phyloP scores from a whole-genome alignment of 2,329 filamentous ascomycete species.

The Sarocladiaceae sp. region DNA sequence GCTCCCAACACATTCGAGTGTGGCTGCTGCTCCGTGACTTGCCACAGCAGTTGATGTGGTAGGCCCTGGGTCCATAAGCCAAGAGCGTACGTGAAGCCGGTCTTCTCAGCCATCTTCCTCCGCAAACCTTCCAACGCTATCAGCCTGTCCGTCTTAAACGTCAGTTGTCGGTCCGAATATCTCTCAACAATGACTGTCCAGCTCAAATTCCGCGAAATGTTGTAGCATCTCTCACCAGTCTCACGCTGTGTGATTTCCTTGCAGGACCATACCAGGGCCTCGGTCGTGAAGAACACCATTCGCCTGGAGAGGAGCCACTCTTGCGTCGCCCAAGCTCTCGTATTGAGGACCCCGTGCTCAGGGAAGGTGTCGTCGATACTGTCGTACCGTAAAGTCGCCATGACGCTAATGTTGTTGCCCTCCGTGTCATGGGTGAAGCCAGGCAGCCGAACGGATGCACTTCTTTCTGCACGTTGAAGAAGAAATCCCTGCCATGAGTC shows the following conservation, averaged over 20 bases:
- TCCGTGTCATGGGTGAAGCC: slow-evolving; percentile 5
- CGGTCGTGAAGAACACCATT: slow-evolving; percentile 15
- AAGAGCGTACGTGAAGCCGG: not conserved
- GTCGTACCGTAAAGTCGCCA: slow-evolving; percentile 13
- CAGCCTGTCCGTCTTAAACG: not conserved
- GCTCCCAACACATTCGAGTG: not conserved
- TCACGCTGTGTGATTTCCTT: slow-evolving; percentile 15
- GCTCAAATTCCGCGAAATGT: slow-evolving; percentile 14
- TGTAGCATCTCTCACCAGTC: slow-evolving; percentile 15
- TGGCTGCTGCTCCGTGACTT: not conserved
- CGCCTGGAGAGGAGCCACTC: slow-evolving; percentile 16
- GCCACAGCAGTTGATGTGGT: slow-evolving; percentile 1
- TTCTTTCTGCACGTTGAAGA: not conserved
- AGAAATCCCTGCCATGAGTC: slow-evolving; percentile 8
- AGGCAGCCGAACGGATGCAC: slow-evolving; percentile 11
- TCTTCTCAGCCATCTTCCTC: not conserved
- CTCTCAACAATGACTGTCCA: slow-evolving; percentile 11
- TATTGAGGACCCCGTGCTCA: slow-evolving; percentile 14
- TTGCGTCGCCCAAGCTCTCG: slow-evolving; percentile 15
- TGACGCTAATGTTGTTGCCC: slow-evolving; percentile 1
- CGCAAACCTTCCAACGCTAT: not conserved
- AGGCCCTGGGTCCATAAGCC: not conserved
- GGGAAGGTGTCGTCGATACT: slow-evolving; percentile 13
- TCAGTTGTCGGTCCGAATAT: slow-evolving; percentile 1
- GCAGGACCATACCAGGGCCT: slow-evolving; percentile 15